Evolutionary conservation across 2,329 filamentous ascomycete genomes (phyloP).

Genomic region (Neonectria ditissima): DNA sequence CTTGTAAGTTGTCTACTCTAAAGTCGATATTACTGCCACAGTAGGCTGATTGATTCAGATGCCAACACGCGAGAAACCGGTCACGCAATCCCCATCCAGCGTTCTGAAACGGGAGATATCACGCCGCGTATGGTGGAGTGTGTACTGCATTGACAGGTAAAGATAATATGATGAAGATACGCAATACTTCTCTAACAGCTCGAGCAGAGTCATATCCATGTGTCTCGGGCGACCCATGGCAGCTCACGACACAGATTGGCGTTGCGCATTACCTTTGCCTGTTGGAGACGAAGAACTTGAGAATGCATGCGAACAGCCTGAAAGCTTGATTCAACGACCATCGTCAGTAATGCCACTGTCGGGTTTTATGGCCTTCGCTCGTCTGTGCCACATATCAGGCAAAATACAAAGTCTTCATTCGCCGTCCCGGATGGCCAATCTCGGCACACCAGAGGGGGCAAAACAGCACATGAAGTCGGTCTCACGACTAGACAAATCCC

Average conservation of each 20-base stretch:
- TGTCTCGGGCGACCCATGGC: constrained; percentile 46
- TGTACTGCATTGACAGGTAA: constrained; percentile 46
- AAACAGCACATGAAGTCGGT: constrained; percentile 5
- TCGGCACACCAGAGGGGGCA: constrained; percentile 12
- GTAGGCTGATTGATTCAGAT: not conserved
- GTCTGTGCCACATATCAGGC: constrained; percentile 43
- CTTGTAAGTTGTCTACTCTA: no score
- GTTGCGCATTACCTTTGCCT: constrained; percentile 44
- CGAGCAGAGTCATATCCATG: constrained; percentile 44
- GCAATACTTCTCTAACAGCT: no score
- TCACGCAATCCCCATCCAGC: not conserved
- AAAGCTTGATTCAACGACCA: not conserved
- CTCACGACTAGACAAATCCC: constrained; percentile 2
- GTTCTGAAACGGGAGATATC: constrained; percentile 37
- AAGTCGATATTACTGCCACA: no score
- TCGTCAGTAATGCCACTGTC: constrained; percentile 26
- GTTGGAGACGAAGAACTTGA: constrained; percentile 44
- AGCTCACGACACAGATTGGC: constrained; percentile 45
- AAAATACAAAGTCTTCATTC: constrained; percentile 42
- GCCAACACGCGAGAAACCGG: not conserved
- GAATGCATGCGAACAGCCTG: constrained; percentile 1
- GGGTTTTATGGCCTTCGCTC: constrained; percentile 45
- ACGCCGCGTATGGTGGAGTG: constrained; percentile 47
- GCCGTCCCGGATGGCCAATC: constrained; percentile 29
- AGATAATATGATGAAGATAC: no score